Percentiles rank a stretch among this genome's conserved stretches.
Conservation (phyloP, 1,284 basidiomycete genomes). For the Sanghuangporus sanghuang region DNA sequence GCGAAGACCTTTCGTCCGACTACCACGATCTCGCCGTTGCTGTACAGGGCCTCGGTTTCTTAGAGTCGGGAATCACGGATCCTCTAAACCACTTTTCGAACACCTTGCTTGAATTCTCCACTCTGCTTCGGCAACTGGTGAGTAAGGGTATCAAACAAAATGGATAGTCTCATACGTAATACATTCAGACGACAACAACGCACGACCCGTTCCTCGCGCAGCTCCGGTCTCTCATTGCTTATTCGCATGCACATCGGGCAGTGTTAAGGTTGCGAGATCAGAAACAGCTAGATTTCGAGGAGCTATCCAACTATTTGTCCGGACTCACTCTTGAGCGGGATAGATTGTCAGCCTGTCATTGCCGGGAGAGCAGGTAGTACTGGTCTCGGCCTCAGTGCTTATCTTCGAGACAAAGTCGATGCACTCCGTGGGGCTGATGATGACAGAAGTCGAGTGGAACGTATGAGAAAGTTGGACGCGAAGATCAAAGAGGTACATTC, state of each 20-base stretch:
- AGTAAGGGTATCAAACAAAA: slow-evolving; percentile 20
- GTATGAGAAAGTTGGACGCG: slow-evolving; percentile 86
- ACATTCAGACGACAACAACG: slow-evolving; percentile 58
- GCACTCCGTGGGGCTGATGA: slow-evolving; percentile 89
- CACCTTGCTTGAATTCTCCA: slow-evolving; percentile 89
- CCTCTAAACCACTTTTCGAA: slow-evolving; percentile 95
- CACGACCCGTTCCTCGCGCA: slow-evolving; percentile 87
- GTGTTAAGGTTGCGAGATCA: slow-evolving; percentile 95
- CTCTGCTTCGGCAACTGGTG: slow-evolving; percentile 77
- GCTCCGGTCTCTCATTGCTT: slow-evolving; percentile 84
- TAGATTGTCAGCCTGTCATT: slow-evolving; percentile 79
- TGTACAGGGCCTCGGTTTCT: slow-evolving; percentile 93
- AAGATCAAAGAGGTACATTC: slow-evolving; percentile 88
- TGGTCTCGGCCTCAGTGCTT: slow-evolving; percentile 82
- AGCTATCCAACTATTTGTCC: slow-evolving; percentile 92
- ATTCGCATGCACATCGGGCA: slow-evolving; percentile 84
- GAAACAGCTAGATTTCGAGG: slow-evolving; percentile 98
- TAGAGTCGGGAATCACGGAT: slow-evolving; percentile 97
- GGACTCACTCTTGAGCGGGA: slow-evolving; percentile 90
- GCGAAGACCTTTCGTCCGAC: slow-evolving; percentile 90
- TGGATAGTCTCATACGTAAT: slow-evolving; percentile 32
- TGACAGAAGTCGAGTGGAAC: slow-evolving; percentile 87
- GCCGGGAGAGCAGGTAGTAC: slow-evolving; percentile 76
- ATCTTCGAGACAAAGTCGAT: slow-evolving; percentile 92
- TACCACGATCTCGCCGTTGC: slow-evolving; percentile 96